Conservation (phyloP, 345 rosid genomes). For the Cardiospermum halicacabum region DNA sequence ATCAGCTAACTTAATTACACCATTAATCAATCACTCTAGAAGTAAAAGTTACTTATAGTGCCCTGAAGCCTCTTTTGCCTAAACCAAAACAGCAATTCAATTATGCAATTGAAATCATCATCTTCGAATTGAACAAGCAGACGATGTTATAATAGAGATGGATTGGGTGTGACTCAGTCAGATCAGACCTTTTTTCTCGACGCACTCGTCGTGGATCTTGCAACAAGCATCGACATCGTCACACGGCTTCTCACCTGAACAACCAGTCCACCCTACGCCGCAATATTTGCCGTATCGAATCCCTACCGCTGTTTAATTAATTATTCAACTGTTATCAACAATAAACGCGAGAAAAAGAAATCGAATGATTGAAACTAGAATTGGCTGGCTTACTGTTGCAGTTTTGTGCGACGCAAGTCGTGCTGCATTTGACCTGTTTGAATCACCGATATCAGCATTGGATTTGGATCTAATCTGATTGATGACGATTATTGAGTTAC, state of each 20-base stretch:
- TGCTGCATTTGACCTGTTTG: conserved; percentile 61
- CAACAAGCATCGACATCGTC: conserved; percentile 90
- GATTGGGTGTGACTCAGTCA: too few relatives aligned
- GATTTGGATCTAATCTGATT: background rate
- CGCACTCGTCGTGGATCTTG: conserved; percentile 81
- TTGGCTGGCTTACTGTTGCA: conserved; percentile 50
- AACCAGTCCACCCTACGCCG: conserved; percentile 87
- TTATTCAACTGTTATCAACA: background rate
- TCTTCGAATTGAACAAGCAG: too few relatives aligned
- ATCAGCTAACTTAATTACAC: too few relatives aligned
- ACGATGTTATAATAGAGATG: too few relatives aligned
- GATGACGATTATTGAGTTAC: conserved; percentile 17
- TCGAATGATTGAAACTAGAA: background rate
- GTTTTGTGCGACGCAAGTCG: conserved; percentile 54
- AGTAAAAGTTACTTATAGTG: too few relatives aligned
- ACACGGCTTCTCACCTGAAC: conserved; percentile 84
- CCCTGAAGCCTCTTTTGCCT: too few relatives aligned
- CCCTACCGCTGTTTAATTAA: conserved; percentile 37
- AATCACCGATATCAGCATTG: too few relatives aligned
- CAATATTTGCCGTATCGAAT: conserved; percentile 94
- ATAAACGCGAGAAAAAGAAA: background rate
- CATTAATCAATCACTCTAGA: background rate
- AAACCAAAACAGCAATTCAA: too few relatives aligned
- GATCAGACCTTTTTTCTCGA: conserved; percentile 55
- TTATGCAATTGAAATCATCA: too few relatives aligned